phyloP scores from a whole-genome alignment of 1,284 basidiomycete species.

The Ustilago esculenta region DNA sequence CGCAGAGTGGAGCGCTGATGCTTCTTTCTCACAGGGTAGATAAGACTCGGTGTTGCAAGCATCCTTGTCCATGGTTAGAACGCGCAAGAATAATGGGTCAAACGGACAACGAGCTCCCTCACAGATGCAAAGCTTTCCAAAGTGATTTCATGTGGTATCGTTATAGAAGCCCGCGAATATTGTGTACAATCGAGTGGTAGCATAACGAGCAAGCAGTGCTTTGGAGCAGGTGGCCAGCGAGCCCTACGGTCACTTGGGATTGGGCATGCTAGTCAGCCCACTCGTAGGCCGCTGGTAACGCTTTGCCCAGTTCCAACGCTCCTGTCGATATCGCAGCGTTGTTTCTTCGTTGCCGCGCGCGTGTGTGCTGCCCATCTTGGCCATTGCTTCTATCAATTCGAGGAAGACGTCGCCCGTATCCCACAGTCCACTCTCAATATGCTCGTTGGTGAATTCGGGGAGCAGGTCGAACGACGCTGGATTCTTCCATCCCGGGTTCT shows the following conservation, averaged over 20 bases:
- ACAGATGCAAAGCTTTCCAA: no score
- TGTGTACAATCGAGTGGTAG: neutral
- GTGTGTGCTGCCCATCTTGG: constrained; percentile 50
- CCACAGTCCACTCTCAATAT: constrained; percentile 46
- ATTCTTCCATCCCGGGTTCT: constrained; percentile 40
- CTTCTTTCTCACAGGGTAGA: no score
- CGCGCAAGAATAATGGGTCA: no score
- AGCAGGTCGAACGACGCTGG: constrained; percentile 37
- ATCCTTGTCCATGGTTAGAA: no score
- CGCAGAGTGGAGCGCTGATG: no score
- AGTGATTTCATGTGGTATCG: neutral
- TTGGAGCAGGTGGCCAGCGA: no score
- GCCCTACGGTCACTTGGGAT: constrained; percentile 18
- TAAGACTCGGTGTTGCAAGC: no score
- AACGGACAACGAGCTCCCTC: no score
- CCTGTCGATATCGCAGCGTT: constrained; percentile 42
- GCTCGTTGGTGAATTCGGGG: constrained; percentile 34
- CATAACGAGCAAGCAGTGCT: neutral
- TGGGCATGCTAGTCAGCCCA: constrained; percentile 29
- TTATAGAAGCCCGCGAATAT: neutral
- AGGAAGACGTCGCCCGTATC: constrained; percentile 47
- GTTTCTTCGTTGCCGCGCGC: constrained; percentile 40
- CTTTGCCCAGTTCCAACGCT: constrained; percentile 46
- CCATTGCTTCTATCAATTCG: constrained; percentile 48
- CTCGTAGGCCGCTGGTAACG: constrained; percentile 38